Percentiles rank a stretch among this genome's conserved stretches.
These are phyloP conservation scores for Avena insularis DNA, from an alignment of 176 grass and related monocot genomes.

Conservation along the genomic window DNA sequence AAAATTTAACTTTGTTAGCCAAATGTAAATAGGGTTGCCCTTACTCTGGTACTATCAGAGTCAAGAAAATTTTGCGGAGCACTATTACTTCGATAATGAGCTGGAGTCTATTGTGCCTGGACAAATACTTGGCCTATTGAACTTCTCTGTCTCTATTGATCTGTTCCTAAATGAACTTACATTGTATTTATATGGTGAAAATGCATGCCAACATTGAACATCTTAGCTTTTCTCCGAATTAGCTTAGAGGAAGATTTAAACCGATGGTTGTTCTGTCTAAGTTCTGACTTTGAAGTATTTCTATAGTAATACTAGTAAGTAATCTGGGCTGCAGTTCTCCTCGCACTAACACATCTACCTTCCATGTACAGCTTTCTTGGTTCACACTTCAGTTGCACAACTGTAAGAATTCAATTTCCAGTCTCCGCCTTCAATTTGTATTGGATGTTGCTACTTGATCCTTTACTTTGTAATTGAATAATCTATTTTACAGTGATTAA, in stretches of 20 bases:
- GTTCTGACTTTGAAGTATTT: neutral
- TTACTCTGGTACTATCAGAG: too few relatives aligned
- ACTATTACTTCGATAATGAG: too few relatives aligned
- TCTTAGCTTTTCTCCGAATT: neutral
- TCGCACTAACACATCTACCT: neutral
- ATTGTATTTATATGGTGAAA: neutral
- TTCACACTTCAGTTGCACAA: neutral
- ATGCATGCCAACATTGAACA: neutral
- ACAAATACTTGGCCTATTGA: too few relatives aligned
- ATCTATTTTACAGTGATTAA: neutral
- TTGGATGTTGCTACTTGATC: neutral
- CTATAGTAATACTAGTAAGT: neutral
- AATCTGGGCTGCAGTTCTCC: neutral
- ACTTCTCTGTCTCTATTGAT: too few relatives aligned
- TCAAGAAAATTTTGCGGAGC: too few relatives aligned
- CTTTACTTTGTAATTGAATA: neutral
- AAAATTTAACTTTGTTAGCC: too few relatives aligned
- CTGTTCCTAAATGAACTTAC: neutral
- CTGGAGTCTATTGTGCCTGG: too few relatives aligned
- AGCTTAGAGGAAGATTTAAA: neutral
- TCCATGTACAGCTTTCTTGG: neutral
- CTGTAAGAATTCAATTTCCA: conserved; percentile 4
- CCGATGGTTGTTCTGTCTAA: neutral
- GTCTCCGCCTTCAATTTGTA: neutral
- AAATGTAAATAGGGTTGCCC: too few relatives aligned